These are phyloP conservation scores for Colletotrichum gloeosporioides DNA, from an alignment of 2,329 filamentous ascomycete genomes.

Conservation along the genomic window DNA sequence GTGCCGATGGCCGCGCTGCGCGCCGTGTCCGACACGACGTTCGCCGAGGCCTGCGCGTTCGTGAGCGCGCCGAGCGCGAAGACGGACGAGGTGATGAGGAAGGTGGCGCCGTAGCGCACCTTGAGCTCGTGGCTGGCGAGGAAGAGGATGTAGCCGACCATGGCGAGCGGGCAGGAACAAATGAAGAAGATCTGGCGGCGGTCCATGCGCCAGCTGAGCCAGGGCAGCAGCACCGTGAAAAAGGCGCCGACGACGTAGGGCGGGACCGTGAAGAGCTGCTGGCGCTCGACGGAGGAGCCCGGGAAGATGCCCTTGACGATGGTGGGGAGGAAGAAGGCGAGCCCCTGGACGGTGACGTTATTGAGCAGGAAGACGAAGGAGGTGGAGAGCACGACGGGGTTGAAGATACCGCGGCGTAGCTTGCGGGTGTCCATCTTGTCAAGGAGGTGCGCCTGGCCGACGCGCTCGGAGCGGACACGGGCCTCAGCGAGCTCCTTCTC, in stretches of 20 bases:
- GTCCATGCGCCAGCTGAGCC: constrained; percentile 61
- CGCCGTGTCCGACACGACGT: constrained; percentile 70
- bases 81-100: constrained; percentile 65
- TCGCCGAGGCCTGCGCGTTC: constrained; percentile 67
- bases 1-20: constrained; percentile 66
- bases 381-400: constrained; percentile 60
- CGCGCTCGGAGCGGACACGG: constrained; percentile 63
- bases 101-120: constrained; percentile 67
- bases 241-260: constrained; percentile 69
- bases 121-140: constrained; percentile 50
- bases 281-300: constrained; percentile 56
- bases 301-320: constrained; percentile 71
- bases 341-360: constrained; percentile 71
- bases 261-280: constrained; percentile 70
- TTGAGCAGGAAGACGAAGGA: constrained; percentile 66
- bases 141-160: constrained; percentile 70
- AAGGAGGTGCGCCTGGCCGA: constrained; percentile 63
- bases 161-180: constrained; percentile 58
- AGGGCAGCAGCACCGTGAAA: constrained; percentile 63
- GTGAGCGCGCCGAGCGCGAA: constrained; percentile 67
- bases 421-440: constrained; percentile 66
- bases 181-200: constrained; percentile 62
- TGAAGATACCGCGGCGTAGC: constrained; percentile 62
- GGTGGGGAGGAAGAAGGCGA: constrained; percentile 70
- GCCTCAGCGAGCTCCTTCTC: constrained; percentile 69